Evolutionary conservation across 352 stramenopile genomes (phyloP).

Genomic region (Phytophthora gonapodyides): DNA sequence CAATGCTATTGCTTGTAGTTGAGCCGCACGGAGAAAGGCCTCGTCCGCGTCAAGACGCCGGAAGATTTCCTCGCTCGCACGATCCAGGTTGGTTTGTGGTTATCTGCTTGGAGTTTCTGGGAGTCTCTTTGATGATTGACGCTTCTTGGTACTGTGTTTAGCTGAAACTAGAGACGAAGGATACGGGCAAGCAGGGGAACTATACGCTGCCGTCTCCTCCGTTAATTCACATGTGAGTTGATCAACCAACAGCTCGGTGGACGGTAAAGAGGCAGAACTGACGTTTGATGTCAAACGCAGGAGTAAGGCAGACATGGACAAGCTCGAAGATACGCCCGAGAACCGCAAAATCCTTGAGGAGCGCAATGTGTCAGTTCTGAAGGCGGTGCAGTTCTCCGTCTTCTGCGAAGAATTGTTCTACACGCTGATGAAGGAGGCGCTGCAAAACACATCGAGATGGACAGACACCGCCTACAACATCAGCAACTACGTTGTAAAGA

Average conservation of each 20-base stretch:
- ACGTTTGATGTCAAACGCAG: conserved; percentile 27
- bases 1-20: conserved; percentile 42
- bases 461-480: conserved; percentile 70
- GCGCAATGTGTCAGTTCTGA: conserved; percentile 71
- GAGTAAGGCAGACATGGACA: conserved; percentile 59
- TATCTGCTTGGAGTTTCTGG: background rate
- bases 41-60: conserved; percentile 76
- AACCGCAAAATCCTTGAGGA: conserved; percentile 67
- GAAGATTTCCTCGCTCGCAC: conserved; percentile 81
- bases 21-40: conserved; percentile 78
- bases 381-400: conserved; percentile 85
- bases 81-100: conserved; percentile 56
- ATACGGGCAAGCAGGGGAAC: conserved; percentile 35
- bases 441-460: conserved; percentile 70
- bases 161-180: conserved; percentile 45
- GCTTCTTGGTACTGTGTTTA: conserved; percentile 8
- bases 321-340: conserved; percentile 61
- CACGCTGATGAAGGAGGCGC: conserved; percentile 80
- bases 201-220: conserved; percentile 52
- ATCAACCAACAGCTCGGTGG: background rate
- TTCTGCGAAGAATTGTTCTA: conserved; percentile 89
- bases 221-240: conserved; percentile 51
- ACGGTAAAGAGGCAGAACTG: background rate
- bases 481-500: conserved; percentile 61
- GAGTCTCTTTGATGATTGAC: conserved; percentile 9